phyloP scores from a whole-genome alignment of 495 filamentous ascomycete genomes.

The Mycothermus thermophilus region DNA sequence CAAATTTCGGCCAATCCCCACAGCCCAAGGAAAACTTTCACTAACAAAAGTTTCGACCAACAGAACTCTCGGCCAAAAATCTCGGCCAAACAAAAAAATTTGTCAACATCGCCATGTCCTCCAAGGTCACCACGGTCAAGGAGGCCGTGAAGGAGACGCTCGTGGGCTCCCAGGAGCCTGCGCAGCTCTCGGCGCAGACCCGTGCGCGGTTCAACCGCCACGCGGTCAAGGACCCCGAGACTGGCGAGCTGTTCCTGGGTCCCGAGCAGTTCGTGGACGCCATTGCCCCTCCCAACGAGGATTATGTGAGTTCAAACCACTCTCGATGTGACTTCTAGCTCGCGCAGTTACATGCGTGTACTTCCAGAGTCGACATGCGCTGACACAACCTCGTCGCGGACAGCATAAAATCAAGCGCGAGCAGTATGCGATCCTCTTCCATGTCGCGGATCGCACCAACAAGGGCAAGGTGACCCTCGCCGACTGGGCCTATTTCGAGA shows the following conservation, averaged over 20 bases:
- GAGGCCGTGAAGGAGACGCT: conserved; percentile 66
- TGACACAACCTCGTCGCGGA: conserved; percentile 8
- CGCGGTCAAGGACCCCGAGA: conserved; percentile 58
- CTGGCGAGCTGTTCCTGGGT: conserved; percentile 66
- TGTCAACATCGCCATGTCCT: too few relatives aligned
- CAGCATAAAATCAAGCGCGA: conserved; percentile 95
- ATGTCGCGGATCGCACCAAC: conserved; percentile 66
- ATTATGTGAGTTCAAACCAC: conserved; percentile 58
- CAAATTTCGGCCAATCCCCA: conserved; percentile 1
- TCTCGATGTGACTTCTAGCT: conserved; percentile 1
- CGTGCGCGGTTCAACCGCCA: conserved; percentile 61
- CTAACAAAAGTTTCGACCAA: too few relatives aligned
- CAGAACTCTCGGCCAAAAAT: too few relatives aligned
- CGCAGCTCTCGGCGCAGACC: conserved; percentile 52
- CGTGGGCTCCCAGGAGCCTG: conserved; percentile 45
- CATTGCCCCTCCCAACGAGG: conserved; percentile 72
- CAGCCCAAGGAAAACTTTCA: too few relatives aligned
- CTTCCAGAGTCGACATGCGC: too few relatives aligned
- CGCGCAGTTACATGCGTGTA: too few relatives aligned
- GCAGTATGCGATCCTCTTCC: conserved; percentile 86
- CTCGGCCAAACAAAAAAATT: too few relatives aligned
- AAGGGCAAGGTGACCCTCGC: conserved; percentile 57
- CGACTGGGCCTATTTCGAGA: conserved; percentile 88
- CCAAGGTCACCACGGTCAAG: too few relatives aligned
- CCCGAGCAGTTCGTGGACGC: conserved; percentile 79